These are phyloP conservation scores for Castanopsis chinensis DNA, from an alignment of 306 rosid genomes.

Conservation along the genomic window DNA sequence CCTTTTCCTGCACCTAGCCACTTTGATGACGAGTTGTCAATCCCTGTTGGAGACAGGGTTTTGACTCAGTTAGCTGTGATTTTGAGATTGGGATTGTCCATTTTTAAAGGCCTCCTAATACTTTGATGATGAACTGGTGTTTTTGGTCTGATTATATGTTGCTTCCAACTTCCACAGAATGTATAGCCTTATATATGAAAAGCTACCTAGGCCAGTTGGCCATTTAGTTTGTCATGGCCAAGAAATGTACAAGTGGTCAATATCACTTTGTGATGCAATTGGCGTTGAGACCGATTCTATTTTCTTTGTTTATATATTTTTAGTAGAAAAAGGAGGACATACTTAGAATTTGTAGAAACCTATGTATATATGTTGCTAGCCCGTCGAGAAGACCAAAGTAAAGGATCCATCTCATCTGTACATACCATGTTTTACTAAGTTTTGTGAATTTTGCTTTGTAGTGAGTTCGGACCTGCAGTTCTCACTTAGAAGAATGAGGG, in stretches of 20 bases:
- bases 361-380: not conserved
- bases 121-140: constrained; percentile 3
- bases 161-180: constrained; percentile 5
- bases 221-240: not conserved
- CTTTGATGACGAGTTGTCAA: too few species aligned
- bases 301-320: not conserved
- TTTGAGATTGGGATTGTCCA: too few species aligned
- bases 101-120: too few species aligned
- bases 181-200: not conserved
- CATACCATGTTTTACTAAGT: not conserved
- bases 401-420: not conserved
- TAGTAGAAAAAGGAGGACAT: not conserved
- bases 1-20: too few species aligned
- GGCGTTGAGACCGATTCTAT: not conserved
- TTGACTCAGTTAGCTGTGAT: too few species aligned
- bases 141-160: constrained; percentile 1
- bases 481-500: too few species aligned
- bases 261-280: not conserved
- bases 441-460: too few species aligned
- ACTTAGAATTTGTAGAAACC: not conserved
- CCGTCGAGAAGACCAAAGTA: not conserved
- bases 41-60: too few species aligned
- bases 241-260: not conserved
- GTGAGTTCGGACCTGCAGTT: too few species aligned
- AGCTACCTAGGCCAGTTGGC: constrained; percentile 16